Conservation (phyloP, 2,329 filamentous ascomycete genomes). For the Elsinoe ampelina region DNA sequence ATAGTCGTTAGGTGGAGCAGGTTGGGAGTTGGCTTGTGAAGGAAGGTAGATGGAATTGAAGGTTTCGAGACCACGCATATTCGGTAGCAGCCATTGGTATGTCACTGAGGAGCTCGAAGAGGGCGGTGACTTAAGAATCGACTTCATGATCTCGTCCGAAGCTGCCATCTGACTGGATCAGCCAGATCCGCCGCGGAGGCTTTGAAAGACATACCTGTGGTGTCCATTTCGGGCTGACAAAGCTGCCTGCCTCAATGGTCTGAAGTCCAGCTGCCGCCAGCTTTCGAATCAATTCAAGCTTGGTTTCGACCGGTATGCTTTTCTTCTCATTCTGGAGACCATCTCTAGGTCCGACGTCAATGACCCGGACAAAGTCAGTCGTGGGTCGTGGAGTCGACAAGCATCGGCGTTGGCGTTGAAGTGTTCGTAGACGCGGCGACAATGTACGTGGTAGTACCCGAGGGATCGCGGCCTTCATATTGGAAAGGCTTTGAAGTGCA, state of each 20-base stretch:
- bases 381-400: conserved; percentile 22
- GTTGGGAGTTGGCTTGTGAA: conserved; percentile 33
- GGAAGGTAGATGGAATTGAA: conserved; percentile 45
- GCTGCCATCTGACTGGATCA: conserved; percentile 57
- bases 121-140: conserved; percentile 52
- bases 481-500: background rate
- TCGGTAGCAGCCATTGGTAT: conserved; percentile 75
- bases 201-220: conserved; percentile 51
- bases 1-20: conserved; percentile 28
- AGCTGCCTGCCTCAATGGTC: conserved; percentile 72
- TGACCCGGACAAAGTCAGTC: conserved; percentile 47
- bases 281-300: conserved; percentile 64
- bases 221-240: conserved; percentile 77
- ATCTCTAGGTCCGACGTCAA: conserved; percentile 78
- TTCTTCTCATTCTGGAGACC: conserved; percentile 80
- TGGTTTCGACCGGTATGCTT: conserved; percentile 59
- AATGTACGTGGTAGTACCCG: conserved; percentile 1
- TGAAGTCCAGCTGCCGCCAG: conserved; percentile 59
- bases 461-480: conserved; percentile 7
- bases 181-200: background rate
- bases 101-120: conserved; percentile 48
- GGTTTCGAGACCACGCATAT: conserved; percentile 60
- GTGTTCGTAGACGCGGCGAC: background rate
- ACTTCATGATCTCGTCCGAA: conserved; percentile 63
- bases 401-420: conserved; percentile 6